Evolutionary conservation across 495 filamentous ascomycete genomes (phyloP), one percentile per base, ranked within the genome.

Genomic region (Aspergillus asperescens): DNA sequence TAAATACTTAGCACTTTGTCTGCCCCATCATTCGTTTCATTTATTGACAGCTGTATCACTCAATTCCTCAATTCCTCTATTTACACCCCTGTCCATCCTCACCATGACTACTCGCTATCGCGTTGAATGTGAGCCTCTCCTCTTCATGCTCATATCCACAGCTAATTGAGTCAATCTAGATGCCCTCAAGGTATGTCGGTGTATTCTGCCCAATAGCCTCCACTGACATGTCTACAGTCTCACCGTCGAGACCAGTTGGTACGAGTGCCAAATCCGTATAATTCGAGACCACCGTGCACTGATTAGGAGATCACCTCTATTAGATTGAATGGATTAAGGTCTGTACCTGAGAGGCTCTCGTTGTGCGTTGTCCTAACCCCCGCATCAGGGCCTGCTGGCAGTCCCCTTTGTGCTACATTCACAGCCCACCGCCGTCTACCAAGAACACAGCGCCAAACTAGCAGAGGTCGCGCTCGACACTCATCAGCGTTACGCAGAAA

Each of bases 341-440:
- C 72, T 37, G 60, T 52, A 15, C n/a, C 24, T 42, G n/a, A 27
- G 20, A 50, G 22, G 10, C 29, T 12, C 43, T 16, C 19, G 7
- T 46, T 44, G 16, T 28, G 18, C 16, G 31, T 28, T 16, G 29
- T 52, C 42, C 46, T 34, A 34, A 38, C 47, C 16, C 84, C 75
- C n/a, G n/a, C n/a, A 77, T 77, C 79, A 94, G 75, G 93, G 90
- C 25, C 78, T 98, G 1, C 77, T 98, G 3, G 94, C 94, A 1
- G 92, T 97, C 0, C 94, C 94, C 0, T 99, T 99, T 63, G 92
- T 99, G 43, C 81, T 99, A 41, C 90, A 95, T 66, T 96, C 90
- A 9, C 90, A 96, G 66, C 94, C 94, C 6, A 92, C 89, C 1
- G 87, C 88, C 13, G 77, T 88, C 25, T 89, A 87, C 55, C 81